These are phyloP conservation scores for Cadophora gregata DNA, from an alignment of 2,329 filamentous ascomycete genomes.

Conservation along the genomic window DNA sequence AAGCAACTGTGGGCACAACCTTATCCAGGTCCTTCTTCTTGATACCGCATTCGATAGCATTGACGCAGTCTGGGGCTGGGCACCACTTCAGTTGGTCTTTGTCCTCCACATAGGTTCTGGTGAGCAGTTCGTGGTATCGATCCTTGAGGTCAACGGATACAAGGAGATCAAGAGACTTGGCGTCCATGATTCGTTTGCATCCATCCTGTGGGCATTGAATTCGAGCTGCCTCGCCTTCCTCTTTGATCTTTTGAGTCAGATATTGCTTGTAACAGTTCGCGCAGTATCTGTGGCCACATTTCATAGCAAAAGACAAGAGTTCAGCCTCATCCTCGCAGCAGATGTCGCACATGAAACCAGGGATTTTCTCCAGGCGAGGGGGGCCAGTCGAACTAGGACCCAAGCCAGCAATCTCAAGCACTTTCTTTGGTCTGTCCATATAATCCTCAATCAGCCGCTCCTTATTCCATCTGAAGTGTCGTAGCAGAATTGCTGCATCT, in stretches of 20 bases:
- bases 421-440: constrained; percentile 84
- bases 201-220: constrained; percentile 91
- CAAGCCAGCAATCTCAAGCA: constrained; percentile 84
- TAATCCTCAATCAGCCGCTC: constrained; percentile 94
- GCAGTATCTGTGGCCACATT: constrained; percentile 93
- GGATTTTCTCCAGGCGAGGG: constrained; percentile 72
- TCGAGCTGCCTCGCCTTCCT: constrained; percentile 92
- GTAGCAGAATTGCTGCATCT: constrained; percentile 86
- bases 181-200: constrained; percentile 90
- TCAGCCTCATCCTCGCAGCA: constrained; percentile 88
- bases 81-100: constrained; percentile 97
- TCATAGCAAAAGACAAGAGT: constrained; percentile 88
- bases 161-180: constrained; percentile 82
- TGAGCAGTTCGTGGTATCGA: constrained; percentile 85
- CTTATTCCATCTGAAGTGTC: constrained; percentile 94
- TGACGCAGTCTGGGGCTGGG: constrained; percentile 95
- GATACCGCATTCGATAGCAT: constrained; percentile 85
- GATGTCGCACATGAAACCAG: constrained; percentile 90
- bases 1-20: constrained; percentile 89
- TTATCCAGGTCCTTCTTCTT: constrained; percentile 86
- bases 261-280: constrained; percentile 93
- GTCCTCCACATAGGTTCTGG: constrained; percentile 95
- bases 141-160: constrained; percentile 60
- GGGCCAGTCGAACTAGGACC: constrained; percentile 65
- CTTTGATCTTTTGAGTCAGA: constrained; percentile 87